Conservation (phyloP, 306 rosid species). For the Fagus sylvatica region DNA sequence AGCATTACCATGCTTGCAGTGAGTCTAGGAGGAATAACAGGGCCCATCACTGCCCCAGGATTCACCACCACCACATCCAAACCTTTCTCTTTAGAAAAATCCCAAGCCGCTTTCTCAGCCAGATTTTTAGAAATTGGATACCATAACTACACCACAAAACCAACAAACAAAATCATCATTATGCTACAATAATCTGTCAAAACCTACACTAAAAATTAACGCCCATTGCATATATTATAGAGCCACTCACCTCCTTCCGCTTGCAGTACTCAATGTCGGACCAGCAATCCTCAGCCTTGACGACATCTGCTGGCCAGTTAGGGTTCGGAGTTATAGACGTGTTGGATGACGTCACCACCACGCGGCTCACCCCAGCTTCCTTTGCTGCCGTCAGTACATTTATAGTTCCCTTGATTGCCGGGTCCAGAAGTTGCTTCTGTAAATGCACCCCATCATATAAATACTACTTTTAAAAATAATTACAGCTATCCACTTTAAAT, state of each 20-base stretch:
- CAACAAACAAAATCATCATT: conserved; percentile 13
- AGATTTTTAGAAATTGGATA: conserved; percentile 80
- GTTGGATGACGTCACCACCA: conserved; percentile 77
- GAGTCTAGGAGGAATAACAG: conserved; percentile 67
- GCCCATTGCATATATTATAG: background rate
- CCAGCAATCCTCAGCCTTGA: conserved; percentile 74
- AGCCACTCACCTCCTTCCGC: conserved; percentile 52
- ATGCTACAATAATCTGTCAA: background rate
- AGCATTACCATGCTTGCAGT: conserved; percentile 88
- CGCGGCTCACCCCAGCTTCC: conserved; percentile 75
- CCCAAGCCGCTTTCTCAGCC: conserved; percentile 94
- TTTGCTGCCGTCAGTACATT: conserved; percentile 78
- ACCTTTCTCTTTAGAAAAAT: conserved; percentile 69
- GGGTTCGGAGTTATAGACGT: conserved; percentile 77
- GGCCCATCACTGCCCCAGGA: conserved; percentile 91
- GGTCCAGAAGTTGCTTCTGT: conserved; percentile 63
- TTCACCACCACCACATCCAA: conserved; percentile 90
- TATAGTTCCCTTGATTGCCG: conserved; percentile 79
- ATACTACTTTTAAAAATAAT: too few species aligned
- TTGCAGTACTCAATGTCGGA: conserved; percentile 78
- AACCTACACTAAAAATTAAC: background rate
- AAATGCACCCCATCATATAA: background rate
- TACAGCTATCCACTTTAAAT: too few species aligned
- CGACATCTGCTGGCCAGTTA: conserved; percentile 60
- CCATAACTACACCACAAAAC: conserved; percentile 58